Evolutionary conservation across 495 filamentous ascomycete genomes (phyloP), one percentile per base, ranked within the genome.

Genomic region (Penicillium atrosanguineum): DNA sequence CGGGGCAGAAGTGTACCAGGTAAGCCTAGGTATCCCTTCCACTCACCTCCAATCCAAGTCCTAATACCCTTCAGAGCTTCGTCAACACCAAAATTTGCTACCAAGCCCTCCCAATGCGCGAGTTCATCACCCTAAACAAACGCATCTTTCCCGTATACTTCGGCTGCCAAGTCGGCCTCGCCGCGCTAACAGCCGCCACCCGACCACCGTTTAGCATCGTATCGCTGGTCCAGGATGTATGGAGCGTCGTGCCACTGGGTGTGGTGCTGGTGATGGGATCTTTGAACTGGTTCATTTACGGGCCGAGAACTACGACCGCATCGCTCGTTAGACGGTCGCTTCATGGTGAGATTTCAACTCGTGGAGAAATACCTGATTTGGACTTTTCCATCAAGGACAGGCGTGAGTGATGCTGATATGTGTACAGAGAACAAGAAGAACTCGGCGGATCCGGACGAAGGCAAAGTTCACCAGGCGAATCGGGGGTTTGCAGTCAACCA

Each of bases 81-180:
- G 49, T 81, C 50, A 74, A 80, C 57, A 80, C 77, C 5, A 82
- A 81, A 42, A 53, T 83, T 9, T 73, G 67, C 58, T 79, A 65
- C 60, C 51, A 62, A 37, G 61, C 67, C 2, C 69, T 83, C 6
- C 77, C 82, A 0, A 65, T 69, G 44, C 68, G 72, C 2, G 67
- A 75, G 3, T 85, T 83, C 60, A 73, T 73, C 19, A 61, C 65
- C 0, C 64, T 83, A 1, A 77, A 82, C 44, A 80, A 79, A 50
- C 72, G 69, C 15, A 43, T 83, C 7, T 84, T 84, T 52, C 82
- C 80, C 0, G 53, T 77, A 29, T 83, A 84, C 59, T 84, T 84
- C 60, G 58, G 56, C 1, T 56, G 57, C 4, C 80, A 83, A 46
- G 55, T 74, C 12, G 39, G 70, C 0, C 60, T 83, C 12, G 56